phyloP scores from a whole-genome alignment of 2,329 filamentous ascomycete genomes.

The Aspergillus flavus region DNA sequence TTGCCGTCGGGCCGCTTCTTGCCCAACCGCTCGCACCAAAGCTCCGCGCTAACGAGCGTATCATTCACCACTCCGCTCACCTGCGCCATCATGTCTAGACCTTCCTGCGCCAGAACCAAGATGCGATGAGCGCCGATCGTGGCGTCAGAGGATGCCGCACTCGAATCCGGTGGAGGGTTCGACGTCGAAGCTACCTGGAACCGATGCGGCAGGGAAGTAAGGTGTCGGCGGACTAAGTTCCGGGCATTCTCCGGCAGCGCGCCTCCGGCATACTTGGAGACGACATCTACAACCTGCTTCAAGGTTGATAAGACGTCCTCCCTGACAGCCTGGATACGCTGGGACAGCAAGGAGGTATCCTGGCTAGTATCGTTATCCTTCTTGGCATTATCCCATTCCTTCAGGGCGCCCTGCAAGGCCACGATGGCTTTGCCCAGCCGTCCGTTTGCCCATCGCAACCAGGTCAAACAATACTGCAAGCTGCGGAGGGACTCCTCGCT shows the following conservation, averaged over 20 bases:
- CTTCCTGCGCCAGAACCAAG: constrained; percentile 83
- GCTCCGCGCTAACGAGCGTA: constrained; percentile 86
- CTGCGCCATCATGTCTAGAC: constrained; percentile 90
- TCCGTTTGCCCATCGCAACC: constrained; percentile 79
- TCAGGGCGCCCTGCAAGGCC: constrained; percentile 72
- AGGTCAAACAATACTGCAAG: constrained; percentile 79
- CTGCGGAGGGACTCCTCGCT: constrained; percentile 83
- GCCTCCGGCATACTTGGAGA: constrained; percentile 89
- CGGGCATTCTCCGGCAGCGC: constrained; percentile 87
- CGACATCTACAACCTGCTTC: constrained; percentile 77
- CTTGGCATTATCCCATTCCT: constrained; percentile 72
- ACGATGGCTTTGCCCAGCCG: constrained; percentile 76
- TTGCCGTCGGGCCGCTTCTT: constrained; percentile 43
- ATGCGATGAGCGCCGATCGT: constrained; percentile 70
- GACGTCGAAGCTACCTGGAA: constrained; percentile 72
- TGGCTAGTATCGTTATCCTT: constrained; percentile 28
- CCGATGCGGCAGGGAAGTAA: constrained; percentile 80
- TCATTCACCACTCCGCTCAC: constrained; percentile 85
- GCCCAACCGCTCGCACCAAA: constrained; percentile 82
- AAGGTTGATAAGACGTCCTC: constrained; percentile 76
- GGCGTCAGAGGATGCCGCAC: constrained; percentile 46
- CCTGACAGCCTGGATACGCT: constrained; percentile 68
- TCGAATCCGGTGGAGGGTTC: constrained; percentile 36
- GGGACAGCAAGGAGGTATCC: constrained; percentile 27
- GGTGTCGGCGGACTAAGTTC: constrained; percentile 77